Percentiles rank a stretch among this genome's conserved stretches.
These are phyloP conservation scores for Aspergillus sp. DNA, from an alignment of 2,329 filamentous ascomycete genomes.

Conservation along the genomic window DNA sequence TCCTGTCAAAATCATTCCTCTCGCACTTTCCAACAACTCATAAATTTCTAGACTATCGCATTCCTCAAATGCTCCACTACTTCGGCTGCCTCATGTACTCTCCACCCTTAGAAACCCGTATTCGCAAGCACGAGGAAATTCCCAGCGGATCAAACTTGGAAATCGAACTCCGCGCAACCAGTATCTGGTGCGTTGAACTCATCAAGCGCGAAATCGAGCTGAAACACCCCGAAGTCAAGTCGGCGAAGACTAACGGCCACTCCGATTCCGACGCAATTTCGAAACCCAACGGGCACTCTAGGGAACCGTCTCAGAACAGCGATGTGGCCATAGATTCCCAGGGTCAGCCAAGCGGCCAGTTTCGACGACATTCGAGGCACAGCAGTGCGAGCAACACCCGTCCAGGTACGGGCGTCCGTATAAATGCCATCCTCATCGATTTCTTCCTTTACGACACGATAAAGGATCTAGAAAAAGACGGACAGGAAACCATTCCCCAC, in stretches of 20 bases:
- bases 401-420: slow-evolving; percentile 26
- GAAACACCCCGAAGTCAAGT: slow-evolving; percentile 66
- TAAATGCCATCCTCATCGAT: slow-evolving; percentile 92
- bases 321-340: slow-evolving; percentile 6
- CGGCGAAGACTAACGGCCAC: slow-evolving; percentile 5
- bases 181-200: slow-evolving; percentile 94
- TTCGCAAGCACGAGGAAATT: slow-evolving; percentile 65
- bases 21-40: not conserved
- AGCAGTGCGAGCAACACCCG: slow-evolving; percentile 13
- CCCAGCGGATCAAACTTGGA: slow-evolving; percentile 76
- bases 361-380: slow-evolving; percentile 20
- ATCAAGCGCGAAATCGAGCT: slow-evolving; percentile 77
- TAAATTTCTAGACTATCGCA: slow-evolving; percentile 70
- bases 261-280: not conserved
- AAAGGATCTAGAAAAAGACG: slow-evolving; percentile 74
- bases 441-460: slow-evolving; percentile 96
- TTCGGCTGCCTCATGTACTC: slow-evolving; percentile 83
- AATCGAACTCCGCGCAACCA: slow-evolving; percentile 84
- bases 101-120: slow-evolving; percentile 70
- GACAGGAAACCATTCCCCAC: slow-evolving; percentile 63
- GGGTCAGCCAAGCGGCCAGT: slow-evolving; percentile 15
- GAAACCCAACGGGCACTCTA: not conserved
- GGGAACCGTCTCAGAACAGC: not conserved
- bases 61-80: slow-evolving; percentile 87
- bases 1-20: not conserved